Conservation (phyloP, 371 early-diverging fungal species). For the Nematocida homosporus region DNA sequence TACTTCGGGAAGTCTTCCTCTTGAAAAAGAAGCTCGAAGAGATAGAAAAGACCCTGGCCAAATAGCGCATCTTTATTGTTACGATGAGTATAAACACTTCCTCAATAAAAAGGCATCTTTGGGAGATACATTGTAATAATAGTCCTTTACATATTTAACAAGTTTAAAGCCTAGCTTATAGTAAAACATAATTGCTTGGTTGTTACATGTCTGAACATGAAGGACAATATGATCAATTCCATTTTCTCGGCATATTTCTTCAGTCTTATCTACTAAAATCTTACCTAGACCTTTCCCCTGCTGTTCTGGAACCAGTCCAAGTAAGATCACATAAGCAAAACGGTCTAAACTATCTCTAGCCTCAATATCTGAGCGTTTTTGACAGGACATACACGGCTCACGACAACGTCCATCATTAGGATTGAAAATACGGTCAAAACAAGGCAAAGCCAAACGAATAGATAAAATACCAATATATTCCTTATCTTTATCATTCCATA, state of each 20-base stretch:
- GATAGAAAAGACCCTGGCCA: slow-evolving; percentile 26
- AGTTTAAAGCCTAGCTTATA: slow-evolving; percentile 75
- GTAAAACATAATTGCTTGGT: slow-evolving; percentile 79
- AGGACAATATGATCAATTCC: slow-evolving; percentile 70
- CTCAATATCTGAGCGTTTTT: neutral
- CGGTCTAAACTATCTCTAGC: neutral
- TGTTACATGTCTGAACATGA: slow-evolving; percentile 82
- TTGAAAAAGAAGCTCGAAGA: slow-evolving; percentile 43
- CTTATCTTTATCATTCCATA: neutral
- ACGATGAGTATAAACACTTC: slow-evolving; percentile 30
- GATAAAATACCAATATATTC: neutral
- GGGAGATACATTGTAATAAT: slow-evolving; percentile 70
- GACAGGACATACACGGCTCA: neutral
- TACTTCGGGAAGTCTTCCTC: slow-evolving; percentile 35
- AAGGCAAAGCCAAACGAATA: neutral
- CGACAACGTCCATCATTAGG: neutral
- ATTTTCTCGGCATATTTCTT: slow-evolving; percentile 25
- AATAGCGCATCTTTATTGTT: neutral
- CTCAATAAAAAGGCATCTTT: slow-evolving; percentile 51
- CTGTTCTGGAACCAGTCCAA: slow-evolving; percentile 11
- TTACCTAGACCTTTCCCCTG: slow-evolving; percentile 26
- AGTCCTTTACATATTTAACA: slow-evolving; percentile 72
- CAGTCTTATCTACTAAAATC: slow-evolving; percentile 1
- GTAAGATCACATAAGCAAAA: slow-evolving; percentile 27
- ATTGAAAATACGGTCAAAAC: neutral